Base-by-base conservation (phyloP, 805 yeast species). In the Yarrowia sp. region DNA sequence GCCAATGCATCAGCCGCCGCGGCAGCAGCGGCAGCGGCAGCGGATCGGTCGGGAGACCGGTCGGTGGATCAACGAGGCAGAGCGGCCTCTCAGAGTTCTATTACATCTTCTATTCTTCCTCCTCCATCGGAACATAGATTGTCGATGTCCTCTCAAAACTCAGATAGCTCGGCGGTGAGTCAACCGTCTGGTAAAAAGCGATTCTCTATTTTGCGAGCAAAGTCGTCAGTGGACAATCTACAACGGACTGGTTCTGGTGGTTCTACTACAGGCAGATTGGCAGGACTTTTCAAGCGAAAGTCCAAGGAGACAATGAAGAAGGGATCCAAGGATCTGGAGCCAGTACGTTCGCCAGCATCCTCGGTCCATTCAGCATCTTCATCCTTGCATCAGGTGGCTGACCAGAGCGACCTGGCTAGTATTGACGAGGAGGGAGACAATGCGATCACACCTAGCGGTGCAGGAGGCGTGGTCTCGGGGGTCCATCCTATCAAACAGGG, bases 321-420 rank as follows among this genome's bases (percentile, higher is more conserved):
- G 33, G 43, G 43, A 40, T 12, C 43, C 41, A 36, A 38, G 44
- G 61, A 54, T 17, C 46, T 38, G 28, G 46, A 38, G 35, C 61
- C 61, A 3, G 26, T 17, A 2, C 44, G 35, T 7, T 54, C 61
- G 10, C 61, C 61, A 17, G 46, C 46, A 14, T 54, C 61, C 26
- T 54, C 61, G 8, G 35, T 54, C 14, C 61, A 54, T n/a, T 54
- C 61, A 10, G 46, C 35, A 4, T 48, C 54, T 19, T 51, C 59
- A 1, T 51, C 59, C 5, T 21, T 38, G 44, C 61, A 54, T 36
- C 46, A 26, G 35, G 17, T 30, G 14, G 46, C 46, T 4, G 61
- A 54, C 46, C 61, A 54, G 46, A 38, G 61, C 6, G 61, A 54
- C 26, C 24, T 54, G 35, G 61, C 61, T n/a, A 54, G 61, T 21